A percentile compares a stretch with the other conserved stretches of the same genome.
Evolutionary conservation across 2,329 filamentous ascomycete genomes (phyloP).

Genomic region (Epichloe uncinata): DNA sequence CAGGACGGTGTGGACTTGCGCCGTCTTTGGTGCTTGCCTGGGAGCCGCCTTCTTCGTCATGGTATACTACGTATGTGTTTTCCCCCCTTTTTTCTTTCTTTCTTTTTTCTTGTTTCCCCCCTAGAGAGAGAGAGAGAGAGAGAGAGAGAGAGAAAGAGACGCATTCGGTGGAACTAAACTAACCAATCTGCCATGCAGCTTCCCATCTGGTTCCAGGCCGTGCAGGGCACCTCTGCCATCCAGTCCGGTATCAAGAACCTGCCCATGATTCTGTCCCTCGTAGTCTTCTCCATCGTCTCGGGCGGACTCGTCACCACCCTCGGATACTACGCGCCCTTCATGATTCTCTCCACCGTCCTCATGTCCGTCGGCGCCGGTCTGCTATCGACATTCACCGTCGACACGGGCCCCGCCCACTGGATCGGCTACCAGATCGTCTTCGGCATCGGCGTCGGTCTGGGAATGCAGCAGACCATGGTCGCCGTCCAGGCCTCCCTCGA

Average conservation of each 20-base stretch:
- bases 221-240: slow-evolving; percentile 21
- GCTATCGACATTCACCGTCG: slow-evolving; percentile 23
- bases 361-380: slow-evolving; percentile 25
- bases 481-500: slow-evolving; percentile 31
- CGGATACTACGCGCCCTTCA: slow-evolving; percentile 30
- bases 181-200: slow-evolving; percentile 19
- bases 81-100: background rate
- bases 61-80: slow-evolving; percentile 8
- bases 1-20: slow-evolving; percentile 13
- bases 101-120: slow-evolving; percentile 17
- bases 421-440: slow-evolving; percentile 24
- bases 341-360: slow-evolving; percentile 21
- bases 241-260: slow-evolving; percentile 17
- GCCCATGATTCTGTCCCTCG: slow-evolving; percentile 16
- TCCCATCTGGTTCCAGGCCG: slow-evolving; percentile 32
- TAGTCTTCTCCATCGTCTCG: slow-evolving; percentile 14
- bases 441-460: slow-evolving; percentile 29
- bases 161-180: background rate
- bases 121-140: too few relatives aligned
- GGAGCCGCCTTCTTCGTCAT: slow-evolving; percentile 8
- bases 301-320: slow-evolving; percentile 15
- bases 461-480: slow-evolving; percentile 30
- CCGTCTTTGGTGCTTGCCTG: slow-evolving; percentile 13
- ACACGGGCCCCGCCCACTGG: slow-evolving; percentile 11
- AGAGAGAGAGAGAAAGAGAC: too few relatives aligned